phyloP scores from a whole-genome alignment of 768 basidiomycete genomes.

The Mycena leptocephala region DNA sequence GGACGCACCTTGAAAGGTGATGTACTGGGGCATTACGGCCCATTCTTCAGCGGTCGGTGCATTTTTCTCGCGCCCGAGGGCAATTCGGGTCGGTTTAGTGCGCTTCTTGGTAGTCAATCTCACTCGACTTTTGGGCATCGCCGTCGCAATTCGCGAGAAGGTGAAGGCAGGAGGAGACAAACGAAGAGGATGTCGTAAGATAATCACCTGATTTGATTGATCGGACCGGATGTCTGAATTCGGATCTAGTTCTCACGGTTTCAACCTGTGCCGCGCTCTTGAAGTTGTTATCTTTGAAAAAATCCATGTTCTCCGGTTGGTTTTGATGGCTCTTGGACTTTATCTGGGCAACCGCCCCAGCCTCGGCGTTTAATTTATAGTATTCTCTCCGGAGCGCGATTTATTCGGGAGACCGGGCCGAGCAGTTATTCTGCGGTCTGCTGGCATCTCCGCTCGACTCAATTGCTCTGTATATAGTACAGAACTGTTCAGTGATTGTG shows the following conservation, averaged over 20 bases:
- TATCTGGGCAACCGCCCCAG: no score
- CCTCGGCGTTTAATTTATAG: no score
- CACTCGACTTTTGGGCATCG: constrained; percentile 19
- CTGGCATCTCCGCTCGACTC: no score
- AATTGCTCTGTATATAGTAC: no score
- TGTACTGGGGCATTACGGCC: background rate
- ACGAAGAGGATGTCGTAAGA: background rate
- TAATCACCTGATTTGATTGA: background rate
- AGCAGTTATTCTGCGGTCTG: no score
- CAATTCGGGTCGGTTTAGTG: background rate
- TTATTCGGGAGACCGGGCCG: no score
- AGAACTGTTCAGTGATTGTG: no score
- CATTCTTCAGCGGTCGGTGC: constrained; percentile 17
- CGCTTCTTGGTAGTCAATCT: constrained; percentile 9
- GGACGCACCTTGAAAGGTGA: constrained; percentile 19
- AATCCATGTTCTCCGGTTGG: no score
- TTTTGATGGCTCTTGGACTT: no score
- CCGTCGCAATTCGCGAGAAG: background rate
- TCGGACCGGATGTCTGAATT: background rate
- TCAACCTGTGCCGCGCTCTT: no score
- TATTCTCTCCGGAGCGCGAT: no score
- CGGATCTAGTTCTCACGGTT: background rate
- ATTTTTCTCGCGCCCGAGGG: constrained; percentile 21
- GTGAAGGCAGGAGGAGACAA: background rate
- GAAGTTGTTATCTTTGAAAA: no score